A percentile compares a stretch with the other conserved stretches of the same genome.
These are phyloP conservation scores for Poterioochromonas sp. DNA, from an alignment of 352 stramenopile genomes.

Conservation along the genomic window DNA sequence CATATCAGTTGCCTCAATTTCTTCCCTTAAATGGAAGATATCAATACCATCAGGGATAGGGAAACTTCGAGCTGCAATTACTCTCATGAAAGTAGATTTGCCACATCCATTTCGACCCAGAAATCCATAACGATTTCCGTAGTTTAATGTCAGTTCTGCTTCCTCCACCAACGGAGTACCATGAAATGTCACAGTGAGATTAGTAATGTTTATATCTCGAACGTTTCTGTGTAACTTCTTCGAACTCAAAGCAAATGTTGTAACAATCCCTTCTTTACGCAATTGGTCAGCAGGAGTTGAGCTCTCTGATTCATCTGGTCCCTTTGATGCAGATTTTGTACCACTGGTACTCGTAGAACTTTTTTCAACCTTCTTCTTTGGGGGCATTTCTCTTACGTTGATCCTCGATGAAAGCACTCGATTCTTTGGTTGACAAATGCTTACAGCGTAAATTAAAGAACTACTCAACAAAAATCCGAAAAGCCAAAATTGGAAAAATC, in stretches of 20 bases:
- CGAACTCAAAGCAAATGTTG: slow-evolving; percentile 78
- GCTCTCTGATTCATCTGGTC: background rate
- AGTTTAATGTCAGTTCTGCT: slow-evolving; percentile 89
- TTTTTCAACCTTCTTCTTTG: slow-evolving; percentile 26
- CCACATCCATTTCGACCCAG: slow-evolving; percentile 91
- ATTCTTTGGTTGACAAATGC: too few relatives aligned
- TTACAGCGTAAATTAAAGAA: too few relatives aligned
- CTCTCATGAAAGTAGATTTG: slow-evolving; percentile 94
- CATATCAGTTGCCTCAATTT: slow-evolving; percentile 42
- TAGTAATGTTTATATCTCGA: slow-evolving; percentile 93
- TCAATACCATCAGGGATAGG: slow-evolving; percentile 48
- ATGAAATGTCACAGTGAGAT: slow-evolving; percentile 91
- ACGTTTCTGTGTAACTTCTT: slow-evolving; percentile 83
- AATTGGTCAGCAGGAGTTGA: slow-evolving; percentile 62
- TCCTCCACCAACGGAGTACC: slow-evolving; percentile 88
- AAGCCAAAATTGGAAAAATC: too few relatives aligned
- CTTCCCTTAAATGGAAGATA: slow-evolving; percentile 46
- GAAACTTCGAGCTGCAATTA: slow-evolving; percentile 69
- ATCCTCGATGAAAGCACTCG: too few relatives aligned
- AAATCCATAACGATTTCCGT: slow-evolving; percentile 88
- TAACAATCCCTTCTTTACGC: slow-evolving; percentile 82
- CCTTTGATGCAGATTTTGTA: slow-evolving; percentile 43
- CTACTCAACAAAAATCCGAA: too few relatives aligned
- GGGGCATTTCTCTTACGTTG: too few relatives aligned
- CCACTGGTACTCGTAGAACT: slow-evolving; percentile 36